Conservation (phyloP, 805 yeast genomes). For the Alloascoidea hylecoeti region DNA sequence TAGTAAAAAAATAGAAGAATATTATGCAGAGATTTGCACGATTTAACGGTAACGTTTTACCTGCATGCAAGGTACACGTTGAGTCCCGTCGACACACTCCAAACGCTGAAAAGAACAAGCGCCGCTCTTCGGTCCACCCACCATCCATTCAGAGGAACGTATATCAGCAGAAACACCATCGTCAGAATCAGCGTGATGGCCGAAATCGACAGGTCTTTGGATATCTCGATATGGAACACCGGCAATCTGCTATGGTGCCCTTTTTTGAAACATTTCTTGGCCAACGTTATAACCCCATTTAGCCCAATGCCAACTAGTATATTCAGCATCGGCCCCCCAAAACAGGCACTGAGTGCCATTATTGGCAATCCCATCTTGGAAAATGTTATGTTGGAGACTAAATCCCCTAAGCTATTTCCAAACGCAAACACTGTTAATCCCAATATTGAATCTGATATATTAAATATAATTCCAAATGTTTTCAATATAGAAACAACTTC, state of each 20-base stretch:
- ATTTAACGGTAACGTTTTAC: too few relatives aligned
- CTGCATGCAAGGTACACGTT: too few relatives aligned
- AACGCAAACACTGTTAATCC: conserved; percentile 82
- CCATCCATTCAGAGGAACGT: conserved; percentile 29
- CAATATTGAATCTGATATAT: conserved; percentile 61
- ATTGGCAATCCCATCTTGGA: conserved; percentile 72
- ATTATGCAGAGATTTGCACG: too few relatives aligned
- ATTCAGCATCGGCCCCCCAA: conserved; percentile 82
- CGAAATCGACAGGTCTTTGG: conserved; percentile 25
- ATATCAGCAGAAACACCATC: conserved; percentile 21
- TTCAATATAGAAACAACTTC: conserved; percentile 55
- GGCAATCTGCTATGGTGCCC: conserved; percentile 6
- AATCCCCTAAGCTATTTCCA: conserved; percentile 88
- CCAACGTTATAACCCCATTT: conserved; percentile 41
- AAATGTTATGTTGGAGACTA: conserved; percentile 69
- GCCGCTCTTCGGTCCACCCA: conserved; percentile 25
- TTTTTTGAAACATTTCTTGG: conserved; percentile 5
- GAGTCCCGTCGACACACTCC: conserved; percentile 30
- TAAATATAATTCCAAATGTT: conserved; percentile 40
- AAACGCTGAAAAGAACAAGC: conserved; percentile 20
- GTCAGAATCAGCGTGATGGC: conserved; percentile 24
- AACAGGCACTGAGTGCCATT: conserved; percentile 92
- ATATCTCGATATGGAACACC: conserved; percentile 18
- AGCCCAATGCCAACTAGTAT: conserved; percentile 70
- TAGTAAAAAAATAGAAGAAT: too few relatives aligned